Evolutionary conservation across 805 yeast genomes (phyloP).

Genomic region (Metschnikowia corniflorae): DNA sequence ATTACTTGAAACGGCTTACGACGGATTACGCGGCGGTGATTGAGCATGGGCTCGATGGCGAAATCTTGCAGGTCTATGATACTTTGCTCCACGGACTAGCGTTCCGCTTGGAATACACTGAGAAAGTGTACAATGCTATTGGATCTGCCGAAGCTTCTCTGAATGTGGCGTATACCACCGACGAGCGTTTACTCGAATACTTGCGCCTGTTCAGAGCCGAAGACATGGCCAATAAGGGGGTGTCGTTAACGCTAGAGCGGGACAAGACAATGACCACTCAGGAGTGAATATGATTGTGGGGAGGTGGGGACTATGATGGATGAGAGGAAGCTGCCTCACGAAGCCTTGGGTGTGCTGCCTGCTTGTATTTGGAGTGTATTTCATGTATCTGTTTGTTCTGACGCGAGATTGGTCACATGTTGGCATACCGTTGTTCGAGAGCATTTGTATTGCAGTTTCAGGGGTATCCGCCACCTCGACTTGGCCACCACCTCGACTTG

Average conservation of each 20-base stretch:
- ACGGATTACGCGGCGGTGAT: slow-evolving; percentile 4
- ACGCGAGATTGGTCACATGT: too few species aligned
- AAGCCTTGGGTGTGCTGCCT: too few species aligned
- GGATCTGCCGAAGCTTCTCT: slow-evolving; percentile 1
- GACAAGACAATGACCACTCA: slow-evolving; percentile 10
- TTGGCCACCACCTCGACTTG: too few species aligned
- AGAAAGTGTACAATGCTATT: slow-evolving; percentile 9
- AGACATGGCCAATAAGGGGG: slow-evolving; percentile 8
- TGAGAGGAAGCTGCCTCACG: too few species aligned
- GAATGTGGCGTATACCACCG: slow-evolving; percentile 4
- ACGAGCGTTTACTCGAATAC: slow-evolving; percentile 5
- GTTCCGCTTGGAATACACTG: slow-evolving; percentile 8
- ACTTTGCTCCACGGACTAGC: slow-evolving; percentile 11
- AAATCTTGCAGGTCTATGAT: slow-evolving; percentile 11
- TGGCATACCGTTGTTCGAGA: too few species aligned
- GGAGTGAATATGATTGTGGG: too few species aligned
- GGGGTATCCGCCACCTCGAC: too few species aligned
- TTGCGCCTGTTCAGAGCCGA: slow-evolving; percentile 7
- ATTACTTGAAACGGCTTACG: slow-evolving; percentile 2
- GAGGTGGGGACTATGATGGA: too few species aligned
- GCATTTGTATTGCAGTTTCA: too few species aligned
- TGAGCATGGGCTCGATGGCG: slow-evolving; percentile 7
- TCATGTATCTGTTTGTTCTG: too few species aligned
- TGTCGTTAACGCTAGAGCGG: slow-evolving; percentile 12
- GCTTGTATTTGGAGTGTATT: too few species aligned